Base-by-base conservation (phyloP, 306 rosid genomes). In the Citrullus mucosospermus region DNA sequence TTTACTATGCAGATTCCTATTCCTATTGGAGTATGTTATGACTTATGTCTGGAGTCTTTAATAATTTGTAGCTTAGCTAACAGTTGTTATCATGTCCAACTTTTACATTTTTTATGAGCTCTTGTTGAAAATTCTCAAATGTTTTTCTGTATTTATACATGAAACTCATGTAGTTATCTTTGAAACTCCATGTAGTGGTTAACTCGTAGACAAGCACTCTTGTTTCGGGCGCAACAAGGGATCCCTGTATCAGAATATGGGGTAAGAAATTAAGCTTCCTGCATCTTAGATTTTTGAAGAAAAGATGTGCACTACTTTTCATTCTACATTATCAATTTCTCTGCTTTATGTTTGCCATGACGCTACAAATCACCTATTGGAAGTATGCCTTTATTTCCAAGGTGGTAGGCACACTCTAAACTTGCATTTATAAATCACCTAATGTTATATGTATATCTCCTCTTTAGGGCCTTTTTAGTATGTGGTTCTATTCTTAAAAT, bases 221-320 rank as follows among this genome's bases (percentile, higher is more conserved):
- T 88, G 61, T 58, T 95, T 78, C 99, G 97, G 75, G 98, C 97
- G 14, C 99, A 95, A 76, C 98, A 95, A 83, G 99, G 99, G 61
- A 91, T 95, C 71, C 99, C 99, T 75, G 83, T 95, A 36, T 92
- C 99, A 44, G 99, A 95, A 80, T 90, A 89, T 79, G 99, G 98
- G 88, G 99, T 92, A 83, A 87, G 87, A 32, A 72, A 79, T 60
- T 41, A 6, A 70, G 60, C 56, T 25, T 78, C 68, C 39, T 30
- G 48, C 32, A 30, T 17, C 9, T 65, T 82, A 9, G 17, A 5
- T 56, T 30, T 78, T 44, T 51, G 36, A 41, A 48, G 6, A 81
- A 81, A 77, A 30, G 17, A 44, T 9, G n/a, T 22, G 20, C 11
- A 28, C 60, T 9, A 30, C 58, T 11, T 57, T 67, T 58, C 10